Evolutionary conservation across 2,329 filamentous ascomycete species (phyloP), one percentile per base, ranked within the genome.

Genomic region (Apiospora pterosperma): DNA sequence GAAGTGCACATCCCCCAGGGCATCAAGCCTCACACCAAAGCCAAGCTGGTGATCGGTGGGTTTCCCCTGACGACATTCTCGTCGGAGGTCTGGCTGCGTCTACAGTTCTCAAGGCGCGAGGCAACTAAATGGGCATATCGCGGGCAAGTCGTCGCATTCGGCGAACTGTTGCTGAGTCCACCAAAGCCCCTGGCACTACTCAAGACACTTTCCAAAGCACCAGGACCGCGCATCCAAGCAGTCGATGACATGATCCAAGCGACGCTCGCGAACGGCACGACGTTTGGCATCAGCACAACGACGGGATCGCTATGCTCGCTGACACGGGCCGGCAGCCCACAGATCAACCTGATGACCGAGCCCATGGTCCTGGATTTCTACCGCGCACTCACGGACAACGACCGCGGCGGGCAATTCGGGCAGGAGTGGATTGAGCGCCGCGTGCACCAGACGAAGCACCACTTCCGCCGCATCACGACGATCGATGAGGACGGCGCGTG

Each of bases 381-480:
- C 78, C 87, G 89, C 42, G 85, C 89, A 0, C 80, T 84, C 41
- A 91, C 88, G 0, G 87, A 91, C 76, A 91, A 91, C 71, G 89
- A 91, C 71, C 79, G 80, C 4, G 83, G 83, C 0, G 78, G 79
- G 7, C 76, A 79, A 19, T 85, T 86, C 67, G 88, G 86, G 0
- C 77, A 80, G 62, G 81, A 88, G 66, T 91, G 89, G 88, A 75
- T 79, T 12, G 78, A 80, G 21, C 71, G 76, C 7, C 77, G 79
- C 3, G 70, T 85, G 0, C 79, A 85, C 69, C 79, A 84, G 69
- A 82, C 80, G 3, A 78, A 77, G 5, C 73, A 76, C 59, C 79
- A 85, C 66, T 76, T 79, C 31, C 75, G 78, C 21, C 71, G 76
- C 61, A 75, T 69, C 63, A 74, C 38, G 66, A 74, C 52, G 65